Conservation (phyloP, 345 rosid species). For the Odontarrhena argentea region DNA sequence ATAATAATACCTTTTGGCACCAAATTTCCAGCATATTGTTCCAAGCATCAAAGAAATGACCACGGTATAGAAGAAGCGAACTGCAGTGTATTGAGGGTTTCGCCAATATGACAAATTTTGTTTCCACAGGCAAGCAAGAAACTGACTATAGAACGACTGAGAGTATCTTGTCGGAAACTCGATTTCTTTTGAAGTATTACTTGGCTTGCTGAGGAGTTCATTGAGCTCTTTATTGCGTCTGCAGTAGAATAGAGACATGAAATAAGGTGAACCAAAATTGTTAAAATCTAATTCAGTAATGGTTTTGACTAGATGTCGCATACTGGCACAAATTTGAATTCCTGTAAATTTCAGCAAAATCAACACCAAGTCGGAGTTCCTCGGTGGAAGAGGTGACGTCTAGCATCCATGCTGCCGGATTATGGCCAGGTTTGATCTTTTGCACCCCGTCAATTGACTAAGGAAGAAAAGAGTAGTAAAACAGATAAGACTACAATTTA, state of each 20-base stretch:
- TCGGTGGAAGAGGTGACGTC: conserved; percentile 79
- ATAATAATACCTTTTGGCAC: conserved; percentile 64
- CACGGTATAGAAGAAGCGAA: conserved; percentile 92
- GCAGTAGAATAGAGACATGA: conserved; percentile 34
- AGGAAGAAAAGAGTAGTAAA: conserved; percentile 16
- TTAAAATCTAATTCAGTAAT: neutral
- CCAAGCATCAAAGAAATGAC: conserved; percentile 95
- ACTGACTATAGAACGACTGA: conserved; percentile 71
- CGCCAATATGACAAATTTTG: conserved; percentile 96
- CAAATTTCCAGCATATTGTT: conserved; percentile 94
- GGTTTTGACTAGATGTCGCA: conserved; percentile 35
- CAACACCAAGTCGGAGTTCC: conserved; percentile 73
- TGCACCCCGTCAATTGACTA: conserved; percentile 87
- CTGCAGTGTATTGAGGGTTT: conserved; percentile 95
- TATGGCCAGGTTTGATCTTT: conserved; percentile 76
- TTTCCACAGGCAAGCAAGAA: conserved; percentile 93
- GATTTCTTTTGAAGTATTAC: conserved; percentile 58
- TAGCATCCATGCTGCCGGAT: conserved; percentile 99
- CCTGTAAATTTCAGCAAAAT: conserved; percentile 87
- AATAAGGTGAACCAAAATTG: conserved; percentile 23
- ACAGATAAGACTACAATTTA: conserved; percentile 3
- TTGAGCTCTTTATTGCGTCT: conserved; percentile 75
- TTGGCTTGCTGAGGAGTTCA: conserved; percentile 79
- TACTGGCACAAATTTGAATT: conserved; percentile 74
- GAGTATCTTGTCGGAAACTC: conserved; percentile 84